Conservation (phyloP, 1,284 basidiomycete genomes). For the Ganoderma lucidum region DNA sequence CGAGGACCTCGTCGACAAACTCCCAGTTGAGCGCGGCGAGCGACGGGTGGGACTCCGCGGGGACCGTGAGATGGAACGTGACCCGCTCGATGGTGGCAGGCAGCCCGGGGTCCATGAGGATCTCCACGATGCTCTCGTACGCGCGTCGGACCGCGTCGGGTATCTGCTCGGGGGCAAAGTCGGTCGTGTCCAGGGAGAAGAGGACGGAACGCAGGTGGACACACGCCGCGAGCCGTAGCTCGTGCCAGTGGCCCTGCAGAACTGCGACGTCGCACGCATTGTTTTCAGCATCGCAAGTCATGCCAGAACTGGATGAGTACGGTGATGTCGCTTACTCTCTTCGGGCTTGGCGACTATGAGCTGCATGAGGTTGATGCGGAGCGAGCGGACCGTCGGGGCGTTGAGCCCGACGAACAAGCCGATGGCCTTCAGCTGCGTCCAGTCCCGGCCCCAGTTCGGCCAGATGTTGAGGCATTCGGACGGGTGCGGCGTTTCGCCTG, state of each 20-base stretch:
- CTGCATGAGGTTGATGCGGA: conserved; percentile 2
- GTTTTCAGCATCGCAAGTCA: not conserved
- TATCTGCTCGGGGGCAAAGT: not conserved
- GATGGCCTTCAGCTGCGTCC: not conserved
- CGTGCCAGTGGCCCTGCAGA: not conserved
- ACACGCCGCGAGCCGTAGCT: not conserved
- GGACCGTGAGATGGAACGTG: not conserved
- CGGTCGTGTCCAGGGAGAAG: not conserved
- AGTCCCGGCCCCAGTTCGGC: conserved; percentile 1
- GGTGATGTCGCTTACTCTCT: not conserved
- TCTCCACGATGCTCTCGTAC: not conserved
- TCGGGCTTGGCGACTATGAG: not conserved
- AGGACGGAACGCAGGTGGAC: not conserved
- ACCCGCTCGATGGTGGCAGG: not conserved
- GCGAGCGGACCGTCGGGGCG: not conserved
- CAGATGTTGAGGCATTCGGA: conserved; percentile 3
- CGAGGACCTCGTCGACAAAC: conserved; percentile 1
- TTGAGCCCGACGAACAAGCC: not conserved
- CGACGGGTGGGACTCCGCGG: not conserved
- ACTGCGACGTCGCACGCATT: not conserved
- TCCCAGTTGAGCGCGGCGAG: conserved; percentile 2
- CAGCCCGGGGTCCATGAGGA: not conserved
- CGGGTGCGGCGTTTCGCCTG: not conserved
- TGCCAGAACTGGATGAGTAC: not conserved
- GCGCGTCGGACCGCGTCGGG: not conserved